Conservation (phyloP, 139 green algal genomes). For the Dunaliella primolecta region DNA sequence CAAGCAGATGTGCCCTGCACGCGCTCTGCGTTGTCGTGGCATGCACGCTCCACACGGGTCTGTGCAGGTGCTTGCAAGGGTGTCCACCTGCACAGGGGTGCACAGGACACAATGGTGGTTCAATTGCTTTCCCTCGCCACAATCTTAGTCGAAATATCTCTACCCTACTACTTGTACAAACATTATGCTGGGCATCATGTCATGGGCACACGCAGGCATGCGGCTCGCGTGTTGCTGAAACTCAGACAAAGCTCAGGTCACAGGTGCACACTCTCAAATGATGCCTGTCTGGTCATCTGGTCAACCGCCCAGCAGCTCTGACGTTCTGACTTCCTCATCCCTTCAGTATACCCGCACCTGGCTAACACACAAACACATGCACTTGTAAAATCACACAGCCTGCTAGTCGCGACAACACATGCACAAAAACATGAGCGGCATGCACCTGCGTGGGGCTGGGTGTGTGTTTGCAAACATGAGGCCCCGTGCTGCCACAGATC, state of each 20-base stretch:
- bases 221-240: neutral
- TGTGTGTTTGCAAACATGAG: conserved; percentile 54
- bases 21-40: neutral
- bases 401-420: neutral
- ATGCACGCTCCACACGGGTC: neutral
- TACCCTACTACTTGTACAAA: neutral
- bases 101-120: neutral
- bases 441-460: conserved; percentile 13
- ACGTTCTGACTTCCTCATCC: neutral
- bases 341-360: neutral
- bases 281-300: neutral
- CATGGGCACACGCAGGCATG: neutral
- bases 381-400: too few species aligned
- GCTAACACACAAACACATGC: neutral
- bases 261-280: neutral
- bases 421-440: neutral
- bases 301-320: neutral
- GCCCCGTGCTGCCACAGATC: conserved; percentile 46
- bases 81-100: neutral
- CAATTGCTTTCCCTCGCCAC: too few species aligned
- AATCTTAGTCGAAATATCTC: too few species aligned
- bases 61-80: conserved; percentile 4
- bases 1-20: neutral
- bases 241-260: neutral
- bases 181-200: neutral